Base-by-base conservation (phyloP, 768 basidiomycete genomes). In the Galerina marginata region DNA sequence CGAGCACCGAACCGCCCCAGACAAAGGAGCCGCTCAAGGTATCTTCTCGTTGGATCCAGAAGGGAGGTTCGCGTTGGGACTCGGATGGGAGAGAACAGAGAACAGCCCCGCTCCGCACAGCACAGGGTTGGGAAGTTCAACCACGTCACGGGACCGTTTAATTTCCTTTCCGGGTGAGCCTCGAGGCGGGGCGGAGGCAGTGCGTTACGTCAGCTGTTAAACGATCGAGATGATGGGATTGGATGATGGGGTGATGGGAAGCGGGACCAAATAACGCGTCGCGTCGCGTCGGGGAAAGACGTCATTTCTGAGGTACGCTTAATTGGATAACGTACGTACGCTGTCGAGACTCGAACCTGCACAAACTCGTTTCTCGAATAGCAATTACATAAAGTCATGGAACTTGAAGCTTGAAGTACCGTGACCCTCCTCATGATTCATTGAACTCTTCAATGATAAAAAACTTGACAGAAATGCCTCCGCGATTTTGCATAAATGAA, bases 91-190 rank as follows among this genome's bases (percentile, higher is more conserved):
- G 42, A 53, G 51, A 53, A 53, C 51, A 53, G 42, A 14, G 39
- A 53, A 20, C 26, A 29, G 16, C 9, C 9, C 25, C 9, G 42
- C 29, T 6, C n/a, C 54, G 38, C 26, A n/a, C 20, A 20, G 54
- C 54, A 11, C 42, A 26, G 14, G 4, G 16, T 33, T 42, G 16
- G 9, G 9, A 7, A 55, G 9, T 55, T 55, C 54, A 55, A 55
- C 54, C 33, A 23, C 6, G 43, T 55, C 54, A 55, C 54, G 54
- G 54, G 54, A 55, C 54, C 54, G 54, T 47, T 33, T 46, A 7
- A 55, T 53, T 42, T 14, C 38, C 39, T 40, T 40, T 11, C 23
- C 54, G 42, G 54, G 45, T 33, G 29, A 23, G 20, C 25, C 44
- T 55, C 36, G n/a, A 2, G 54, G 26, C 42, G 54, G 42, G 54